A percentile compares a stretch with the other conserved stretches of the same genome.
Conservation (phyloP, 148 eudicot species). For the Persicaria tinctoria region DNA sequence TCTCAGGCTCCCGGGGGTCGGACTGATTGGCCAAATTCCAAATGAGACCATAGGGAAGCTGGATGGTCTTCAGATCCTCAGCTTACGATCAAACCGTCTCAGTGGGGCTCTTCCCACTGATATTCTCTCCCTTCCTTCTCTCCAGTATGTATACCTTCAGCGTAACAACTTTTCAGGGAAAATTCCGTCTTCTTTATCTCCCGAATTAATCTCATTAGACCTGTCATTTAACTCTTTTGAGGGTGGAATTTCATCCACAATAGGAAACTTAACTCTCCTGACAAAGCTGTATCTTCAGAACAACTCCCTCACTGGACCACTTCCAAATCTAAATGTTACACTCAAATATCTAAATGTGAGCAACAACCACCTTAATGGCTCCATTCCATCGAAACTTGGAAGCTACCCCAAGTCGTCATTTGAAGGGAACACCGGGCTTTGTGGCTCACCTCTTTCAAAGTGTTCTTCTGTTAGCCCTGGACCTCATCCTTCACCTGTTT, state of each 20-base stretch:
- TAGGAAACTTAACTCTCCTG: conserved; percentile 54
- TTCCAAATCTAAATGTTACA: conserved; percentile 40
- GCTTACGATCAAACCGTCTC: conserved; percentile 67
- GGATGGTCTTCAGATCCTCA: conserved; percentile 46
- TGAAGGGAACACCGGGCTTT: conserved; percentile 55
- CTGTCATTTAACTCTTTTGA: conserved; percentile 68
- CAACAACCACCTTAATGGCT: conserved; percentile 67
- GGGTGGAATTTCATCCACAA: conserved; percentile 54
- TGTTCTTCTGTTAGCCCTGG: conserved; percentile 46
- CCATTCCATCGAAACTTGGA: conserved; percentile 55
- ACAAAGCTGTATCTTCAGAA: conserved; percentile 53
- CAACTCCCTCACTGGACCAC: conserved; percentile 60
- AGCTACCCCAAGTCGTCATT: conserved; percentile 63
- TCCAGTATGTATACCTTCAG: conserved; percentile 56
- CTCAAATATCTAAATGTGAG: conserved; percentile 56
- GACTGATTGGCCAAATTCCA: conserved; percentile 68
- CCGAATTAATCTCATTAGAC: conserved; percentile 46
- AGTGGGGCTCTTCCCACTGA: conserved; percentile 64
- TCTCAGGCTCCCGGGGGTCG: conserved; percentile 74
- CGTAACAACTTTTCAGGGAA: conserved; percentile 61
- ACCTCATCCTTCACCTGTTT: conserved; percentile 35
- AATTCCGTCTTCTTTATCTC: conserved; percentile 59
- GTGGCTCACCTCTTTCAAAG: conserved; percentile 55
- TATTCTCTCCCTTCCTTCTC: conserved; percentile 60
- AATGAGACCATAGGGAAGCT: conserved; percentile 56